Evolutionary conservation across 495 filamentous ascomycete genomes (phyloP).

Genomic region (Lophiotrema nucula): DNA sequence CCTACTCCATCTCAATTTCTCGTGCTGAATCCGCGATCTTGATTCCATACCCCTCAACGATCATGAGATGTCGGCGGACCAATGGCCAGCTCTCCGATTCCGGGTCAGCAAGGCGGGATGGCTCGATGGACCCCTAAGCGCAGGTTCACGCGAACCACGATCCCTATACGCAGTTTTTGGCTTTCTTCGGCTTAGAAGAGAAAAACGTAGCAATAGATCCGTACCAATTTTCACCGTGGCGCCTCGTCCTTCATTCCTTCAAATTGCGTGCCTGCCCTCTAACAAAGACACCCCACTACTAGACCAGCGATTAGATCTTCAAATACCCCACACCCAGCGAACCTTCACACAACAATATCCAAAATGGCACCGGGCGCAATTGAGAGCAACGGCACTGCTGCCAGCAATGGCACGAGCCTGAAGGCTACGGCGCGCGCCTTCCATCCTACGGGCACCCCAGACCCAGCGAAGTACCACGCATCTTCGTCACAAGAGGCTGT

Average conservation of each 20-base stretch:
- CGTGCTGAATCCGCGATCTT: too few relatives aligned
- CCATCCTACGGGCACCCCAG: conserved; percentile 48
- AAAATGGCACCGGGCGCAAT: conserved; percentile 32
- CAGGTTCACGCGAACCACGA: conserved; percentile 15
- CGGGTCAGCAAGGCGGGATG: too few relatives aligned
- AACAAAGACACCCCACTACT: neutral
- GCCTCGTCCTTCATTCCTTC: too few relatives aligned
- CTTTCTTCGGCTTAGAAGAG: conserved; percentile 10
- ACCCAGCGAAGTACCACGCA: conserved; percentile 67
- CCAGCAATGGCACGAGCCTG: conserved; percentile 21
- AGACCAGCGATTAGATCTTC: conserved; percentile 5
- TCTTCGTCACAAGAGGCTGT: conserved; percentile 78
- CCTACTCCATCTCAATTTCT: neutral
- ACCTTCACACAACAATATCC: neutral
- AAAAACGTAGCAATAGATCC: neutral
- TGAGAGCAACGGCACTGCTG: conserved; percentile 13
- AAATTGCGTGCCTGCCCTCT: too few relatives aligned
- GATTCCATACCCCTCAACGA: neutral
- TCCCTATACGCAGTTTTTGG: conserved; percentile 27
- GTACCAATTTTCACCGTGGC: too few relatives aligned
- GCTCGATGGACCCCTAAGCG: conserved; percentile 22
- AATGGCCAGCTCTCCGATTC: too few relatives aligned
- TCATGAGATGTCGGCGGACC: too few relatives aligned
- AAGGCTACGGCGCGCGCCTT: conserved; percentile 43
- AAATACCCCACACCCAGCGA: conserved; percentile 16